phyloP scores from a whole-genome alignment of 495 filamentous ascomycete species.

The Xylaria sp. region DNA sequence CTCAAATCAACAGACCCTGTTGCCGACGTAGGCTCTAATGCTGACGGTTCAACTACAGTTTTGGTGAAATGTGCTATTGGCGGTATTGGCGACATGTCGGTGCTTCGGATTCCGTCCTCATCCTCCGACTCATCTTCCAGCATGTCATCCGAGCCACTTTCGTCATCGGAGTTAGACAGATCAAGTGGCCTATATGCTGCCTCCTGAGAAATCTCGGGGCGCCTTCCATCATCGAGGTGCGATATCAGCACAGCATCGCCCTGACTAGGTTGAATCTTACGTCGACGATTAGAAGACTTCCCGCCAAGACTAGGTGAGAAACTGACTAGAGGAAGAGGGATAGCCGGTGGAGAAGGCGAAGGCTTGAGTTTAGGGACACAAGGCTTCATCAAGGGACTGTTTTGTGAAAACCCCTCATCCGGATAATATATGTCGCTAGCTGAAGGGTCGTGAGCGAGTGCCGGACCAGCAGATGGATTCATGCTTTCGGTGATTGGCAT shows the following conservation, averaged over 20 bases:
- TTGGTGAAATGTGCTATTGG: conserved; percentile 28
- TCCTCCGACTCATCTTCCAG: conserved; percentile 36
- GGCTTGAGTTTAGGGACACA: conserved; percentile 47
- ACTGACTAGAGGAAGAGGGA: conserved; percentile 48
- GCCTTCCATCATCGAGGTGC: conserved; percentile 58
- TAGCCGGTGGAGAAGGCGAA: conserved; percentile 46
- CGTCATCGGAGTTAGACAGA: conserved; percentile 33
- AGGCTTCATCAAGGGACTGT: conserved; percentile 53
- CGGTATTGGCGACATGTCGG: conserved; percentile 41
- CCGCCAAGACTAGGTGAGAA: conserved; percentile 42
- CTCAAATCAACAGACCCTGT: conserved; percentile 44
- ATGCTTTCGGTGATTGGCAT: conserved; percentile 51
- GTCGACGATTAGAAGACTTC: conserved; percentile 52
- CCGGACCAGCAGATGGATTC: conserved; percentile 49
- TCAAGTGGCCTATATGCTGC: conserved; percentile 44
- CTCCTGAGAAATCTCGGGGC: conserved; percentile 52
- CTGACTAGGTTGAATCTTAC: conserved; percentile 49
- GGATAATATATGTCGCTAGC: conserved; percentile 53
- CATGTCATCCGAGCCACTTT: conserved; percentile 34
- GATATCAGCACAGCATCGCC: conserved; percentile 64
- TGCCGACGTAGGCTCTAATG: conserved; percentile 24
- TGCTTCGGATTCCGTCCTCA: conserved; percentile 39
- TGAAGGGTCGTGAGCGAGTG: conserved; percentile 47
- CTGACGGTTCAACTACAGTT: conserved; percentile 26
- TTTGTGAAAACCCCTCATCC: conserved; percentile 51